These are phyloP conservation scores for Populus ilicifolia DNA, from an alignment of 345 rosid genomes.

Conservation along the genomic window DNA sequence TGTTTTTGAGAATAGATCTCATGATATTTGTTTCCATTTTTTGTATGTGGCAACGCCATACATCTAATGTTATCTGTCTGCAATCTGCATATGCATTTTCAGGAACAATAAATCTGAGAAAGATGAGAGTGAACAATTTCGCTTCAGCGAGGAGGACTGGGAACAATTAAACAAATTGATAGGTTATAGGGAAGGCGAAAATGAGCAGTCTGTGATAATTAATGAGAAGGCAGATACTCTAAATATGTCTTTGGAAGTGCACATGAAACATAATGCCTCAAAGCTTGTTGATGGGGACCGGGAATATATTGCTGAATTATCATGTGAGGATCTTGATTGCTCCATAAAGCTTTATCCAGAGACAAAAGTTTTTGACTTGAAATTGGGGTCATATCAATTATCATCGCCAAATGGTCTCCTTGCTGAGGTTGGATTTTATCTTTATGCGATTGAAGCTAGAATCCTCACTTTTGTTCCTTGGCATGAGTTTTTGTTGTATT, in stretches of 20 bases:
- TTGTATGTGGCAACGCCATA: neutral
- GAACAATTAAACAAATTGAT: slow-evolving; percentile 75
- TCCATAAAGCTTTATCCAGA: slow-evolving; percentile 84
- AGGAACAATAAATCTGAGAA: slow-evolving; percentile 59
- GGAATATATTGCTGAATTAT: slow-evolving; percentile 78
- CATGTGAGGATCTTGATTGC: slow-evolving; percentile 77
- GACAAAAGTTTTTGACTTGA: slow-evolving; percentile 76
- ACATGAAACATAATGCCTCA: slow-evolving; percentile 90
- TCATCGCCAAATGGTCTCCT: slow-evolving; percentile 91
- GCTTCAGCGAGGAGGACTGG: slow-evolving; percentile 87
- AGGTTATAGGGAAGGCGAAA: slow-evolving; percentile 82
- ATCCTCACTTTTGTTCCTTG: slow-evolving; percentile 5
- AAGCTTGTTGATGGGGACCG: slow-evolving; percentile 68
- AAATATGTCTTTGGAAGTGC: slow-evolving; percentile 71
- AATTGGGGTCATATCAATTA: slow-evolving; percentile 78
- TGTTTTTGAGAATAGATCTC: slow-evolving; percentile 3
- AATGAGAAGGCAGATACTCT: slow-evolving; percentile 63
- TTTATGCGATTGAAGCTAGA: neutral
- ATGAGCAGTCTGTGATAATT: slow-evolving; percentile 41
- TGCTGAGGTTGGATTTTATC: slow-evolving; percentile 61
- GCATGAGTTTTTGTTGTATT: slow-evolving; percentile 9
- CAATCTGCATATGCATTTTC: slow-evolving; percentile 28
- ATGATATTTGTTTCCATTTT: neutral
- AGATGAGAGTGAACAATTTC: slow-evolving; percentile 69
- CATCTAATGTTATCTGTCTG: neutral